phyloP scores from a whole-genome alignment of 1,139 yeast genomes.

The Debaryomycetaceae sp. region DNA sequence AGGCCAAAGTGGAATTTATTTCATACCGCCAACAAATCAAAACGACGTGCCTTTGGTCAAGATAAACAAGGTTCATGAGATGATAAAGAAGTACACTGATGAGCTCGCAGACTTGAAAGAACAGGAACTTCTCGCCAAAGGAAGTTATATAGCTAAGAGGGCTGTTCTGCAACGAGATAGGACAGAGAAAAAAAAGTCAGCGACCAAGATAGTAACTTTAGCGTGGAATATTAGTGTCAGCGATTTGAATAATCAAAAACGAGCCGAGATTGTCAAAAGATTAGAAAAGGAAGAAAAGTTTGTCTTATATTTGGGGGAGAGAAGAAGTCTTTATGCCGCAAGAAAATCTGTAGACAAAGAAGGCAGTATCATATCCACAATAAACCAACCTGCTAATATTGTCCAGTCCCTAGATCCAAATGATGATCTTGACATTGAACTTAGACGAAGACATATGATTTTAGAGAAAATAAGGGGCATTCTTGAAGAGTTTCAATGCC shows the following conservation, averaged over 20 bases:
- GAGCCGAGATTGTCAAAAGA: slow-evolving; percentile 29
- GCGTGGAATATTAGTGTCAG: slow-evolving; percentile 40
- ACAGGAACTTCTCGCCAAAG: slow-evolving; percentile 29
- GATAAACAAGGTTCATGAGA: slow-evolving; percentile 22
- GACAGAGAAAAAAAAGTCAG: slow-evolving; percentile 34
- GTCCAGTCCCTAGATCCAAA: slow-evolving; percentile 4
- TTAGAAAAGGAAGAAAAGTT: slow-evolving; percentile 34
- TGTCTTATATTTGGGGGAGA: slow-evolving; percentile 26
- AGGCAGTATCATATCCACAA: slow-evolving; percentile 10
- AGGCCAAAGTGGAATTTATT: slow-evolving; percentile 24
- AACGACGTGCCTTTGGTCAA: slow-evolving; percentile 28
- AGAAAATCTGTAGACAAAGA: slow-evolving; percentile 14
- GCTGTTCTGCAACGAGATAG: slow-evolving; percentile 26
- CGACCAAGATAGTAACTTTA: slow-evolving; percentile 31
- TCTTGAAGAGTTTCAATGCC: slow-evolving; percentile 29
- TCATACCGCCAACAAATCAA: slow-evolving; percentile 20
- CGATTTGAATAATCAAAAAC: slow-evolving; percentile 39
- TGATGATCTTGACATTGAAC: slow-evolving; percentile 23
- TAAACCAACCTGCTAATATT: slow-evolving; percentile 8
- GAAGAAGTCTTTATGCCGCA: slow-evolving; percentile 13
- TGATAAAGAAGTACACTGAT: slow-evolving; percentile 32
- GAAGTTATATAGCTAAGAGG: slow-evolving; percentile 30
- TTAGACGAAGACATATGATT: slow-evolving; percentile 29
- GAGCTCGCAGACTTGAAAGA: slow-evolving; percentile 32
- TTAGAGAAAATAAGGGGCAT: slow-evolving; percentile 21